Percentiles rank a stretch among this genome's conserved stretches.
Evolutionary conservation across 1,139 yeast genomes (phyloP).

Genomic region (Blastobotrys petasosporus): DNA sequence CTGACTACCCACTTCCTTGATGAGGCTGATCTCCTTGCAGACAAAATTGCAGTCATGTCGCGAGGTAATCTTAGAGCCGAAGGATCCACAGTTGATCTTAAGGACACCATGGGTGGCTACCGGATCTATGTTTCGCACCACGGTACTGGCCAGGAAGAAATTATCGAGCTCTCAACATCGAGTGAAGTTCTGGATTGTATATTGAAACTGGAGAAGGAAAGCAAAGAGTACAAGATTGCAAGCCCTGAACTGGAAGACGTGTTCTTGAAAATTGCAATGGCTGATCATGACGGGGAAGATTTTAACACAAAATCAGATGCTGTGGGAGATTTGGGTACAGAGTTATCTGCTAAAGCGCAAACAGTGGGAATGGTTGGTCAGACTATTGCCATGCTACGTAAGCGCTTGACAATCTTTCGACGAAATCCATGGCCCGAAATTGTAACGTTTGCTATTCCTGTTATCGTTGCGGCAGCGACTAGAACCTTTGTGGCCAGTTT

Average conservation of each 20-base stretch:
- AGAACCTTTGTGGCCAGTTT: conserved; percentile 25
- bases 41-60: conserved; percentile 33
- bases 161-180: conserved; percentile 20
- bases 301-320: neutral
- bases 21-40: conserved; percentile 36
- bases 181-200: conserved; percentile 23
- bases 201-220: conserved; percentile 20
- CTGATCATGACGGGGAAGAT: conserved; percentile 28
- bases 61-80: conserved; percentile 30
- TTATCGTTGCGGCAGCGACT: conserved; percentile 31
- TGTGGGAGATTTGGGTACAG: conserved; percentile 2
- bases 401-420: conserved; percentile 28
- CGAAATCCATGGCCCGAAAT: conserved; percentile 30
- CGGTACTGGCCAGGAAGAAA: conserved; percentile 26
- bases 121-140: conserved; percentile 23
- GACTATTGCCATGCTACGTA: conserved; percentile 29
- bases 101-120: conserved; percentile 33
- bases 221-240: conserved; percentile 25
- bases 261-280: conserved; percentile 31
- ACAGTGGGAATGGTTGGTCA: conserved; percentile 24
- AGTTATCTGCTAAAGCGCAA: neutral
- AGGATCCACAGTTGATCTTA: conserved; percentile 33
- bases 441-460: conserved; percentile 28
- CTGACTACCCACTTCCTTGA: conserved; percentile 37
- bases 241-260: conserved; percentile 36